These are phyloP conservation scores for Catunica adiposa DNA, from an alignment of 2,329 filamentous ascomycete species.

Conservation along the genomic window DNA sequence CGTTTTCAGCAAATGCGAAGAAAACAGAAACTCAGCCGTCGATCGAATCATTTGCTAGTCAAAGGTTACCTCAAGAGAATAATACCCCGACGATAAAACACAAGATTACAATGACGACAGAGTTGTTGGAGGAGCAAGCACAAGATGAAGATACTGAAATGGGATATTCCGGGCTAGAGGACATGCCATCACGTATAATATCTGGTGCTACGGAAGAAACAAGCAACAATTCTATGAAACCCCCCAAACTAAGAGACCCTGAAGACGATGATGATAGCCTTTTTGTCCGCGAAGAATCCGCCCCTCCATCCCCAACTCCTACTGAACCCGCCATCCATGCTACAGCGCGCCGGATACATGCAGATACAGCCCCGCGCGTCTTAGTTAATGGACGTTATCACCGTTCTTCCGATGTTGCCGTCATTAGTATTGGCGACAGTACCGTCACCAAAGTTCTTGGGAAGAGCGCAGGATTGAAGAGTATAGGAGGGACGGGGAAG, in stretches of 20 bases:
- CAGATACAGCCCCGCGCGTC: background rate
- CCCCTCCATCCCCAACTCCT: background rate
- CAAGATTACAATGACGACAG: conserved; percentile 4
- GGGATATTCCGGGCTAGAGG: background rate
- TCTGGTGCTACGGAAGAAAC: background rate
- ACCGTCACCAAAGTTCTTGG: conserved; percentile 52
- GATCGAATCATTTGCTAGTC: background rate
- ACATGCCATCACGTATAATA: background rate
- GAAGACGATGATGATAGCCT: conserved; percentile 8
- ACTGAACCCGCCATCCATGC: background rate
- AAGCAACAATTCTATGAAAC: background rate
- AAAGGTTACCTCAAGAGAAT: background rate
- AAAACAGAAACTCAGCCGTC: background rate
- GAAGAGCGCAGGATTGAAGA: conserved; percentile 25
- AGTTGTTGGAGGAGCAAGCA: conserved; percentile 2
- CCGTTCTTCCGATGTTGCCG: conserved; percentile 48
- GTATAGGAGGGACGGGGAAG: background rate
- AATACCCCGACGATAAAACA: background rate
- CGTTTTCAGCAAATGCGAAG: background rate
- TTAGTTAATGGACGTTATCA: conserved; percentile 22
- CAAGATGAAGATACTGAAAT: conserved; percentile 8
- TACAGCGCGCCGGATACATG: background rate
- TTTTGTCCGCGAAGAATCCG: background rate
- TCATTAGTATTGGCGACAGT: conserved; percentile 56
- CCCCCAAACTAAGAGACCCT: background rate